Base-by-base conservation (phyloP, 1,284 basidiomycete genomes). In the Leccinum insolens region DNA sequence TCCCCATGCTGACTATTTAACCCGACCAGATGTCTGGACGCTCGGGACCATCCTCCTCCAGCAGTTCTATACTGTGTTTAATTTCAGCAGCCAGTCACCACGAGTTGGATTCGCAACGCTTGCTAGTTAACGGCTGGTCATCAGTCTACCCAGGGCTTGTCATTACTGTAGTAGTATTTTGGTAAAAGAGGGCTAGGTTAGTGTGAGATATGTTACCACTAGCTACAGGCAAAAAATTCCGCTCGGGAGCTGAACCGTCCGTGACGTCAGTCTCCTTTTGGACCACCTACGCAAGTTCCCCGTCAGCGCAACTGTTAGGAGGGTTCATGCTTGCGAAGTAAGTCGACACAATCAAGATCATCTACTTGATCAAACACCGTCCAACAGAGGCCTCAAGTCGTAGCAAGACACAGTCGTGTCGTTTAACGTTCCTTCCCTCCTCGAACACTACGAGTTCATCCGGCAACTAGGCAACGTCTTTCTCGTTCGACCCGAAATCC, bases 281-380 rank as follows among this genome's bases (percentile, higher is more conserved):
- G 98, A 99, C 63, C 98, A 99, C 77, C 84, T 99, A 67, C 93
- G 94, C 76, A 99, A 95, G 81, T 99, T 97, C 82, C 94, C 95
- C 1, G 95, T 99, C 67, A 98, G 93, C 74, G 96, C 96, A 0
- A 95, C 96, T 37, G 34, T 37, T 37, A 1, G 98, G 98, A 61
- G 98, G 97, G 5, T 84, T 99, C 62, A 98, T 99, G 94, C 89
- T 99, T 49, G 97, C 97, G 25, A 99, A 99, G 95, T 95, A 73
- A 69, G 90, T 84, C 66, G 64, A 63, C 57, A 65, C 25, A 64
- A 65, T 52, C 46, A 52, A 59, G 31, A 44, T 61, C 22, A 22
- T 55, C 22, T n/a, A 44, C 49, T 59, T 63, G 17, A 41, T 49
- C 67, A 41, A 70, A 64, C 39, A 41, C 52, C 3, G 62, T 52